Base-by-base conservation (phyloP, 176 grass and related monocot species). In the Chloris gayana region DNA sequence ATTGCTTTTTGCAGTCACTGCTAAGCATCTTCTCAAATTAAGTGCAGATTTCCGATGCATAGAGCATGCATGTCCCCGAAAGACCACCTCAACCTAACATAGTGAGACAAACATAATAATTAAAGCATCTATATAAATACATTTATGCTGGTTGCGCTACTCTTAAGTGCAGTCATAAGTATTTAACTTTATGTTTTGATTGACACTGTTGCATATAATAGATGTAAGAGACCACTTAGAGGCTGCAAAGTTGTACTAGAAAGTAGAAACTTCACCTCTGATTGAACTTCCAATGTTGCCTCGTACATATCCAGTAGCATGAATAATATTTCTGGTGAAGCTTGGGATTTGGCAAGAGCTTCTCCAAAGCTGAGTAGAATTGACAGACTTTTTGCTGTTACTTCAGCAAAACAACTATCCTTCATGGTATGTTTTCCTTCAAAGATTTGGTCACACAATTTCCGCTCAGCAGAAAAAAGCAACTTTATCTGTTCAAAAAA, bases 301-400 rank as follows among this genome's bases (percentile, higher is more conserved):
- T 93, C 78, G 74, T 91, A 91, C 86, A 93, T 85, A 56, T 93
- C 84, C 56, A 97, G 86, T n/a, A 89, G 84, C 33, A 73, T 45
- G 80, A 89, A 77, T 53, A 93, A 7, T 44, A 87, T 97, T 38
- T 87, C 90, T 51, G 80, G 88, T 21, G 74, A 80, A 62, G 51
- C 57, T 91, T 88, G 71, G 50, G 85, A 91, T 88, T 88, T 73
- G 47, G 79, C 83, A 85, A 97, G 34, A 63, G 85, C 80, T 7
- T 87, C 76, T 29, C 88, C 90, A 69, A 93, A 93, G 74, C 84
- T 93, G 32, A 93, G 86, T 61, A 97, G 76, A 39, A 51, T 84
- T 42, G 69, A 61, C 24, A 93, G 54, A 74, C 86, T 83, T 77
- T 84, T 87, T 69, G 49, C 68, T 1, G 83, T 97, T 73, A 87